These are phyloP conservation scores for Collybia mongolica DNA, from an alignment of 768 basidiomycete species.

Conservation along the genomic window DNA sequence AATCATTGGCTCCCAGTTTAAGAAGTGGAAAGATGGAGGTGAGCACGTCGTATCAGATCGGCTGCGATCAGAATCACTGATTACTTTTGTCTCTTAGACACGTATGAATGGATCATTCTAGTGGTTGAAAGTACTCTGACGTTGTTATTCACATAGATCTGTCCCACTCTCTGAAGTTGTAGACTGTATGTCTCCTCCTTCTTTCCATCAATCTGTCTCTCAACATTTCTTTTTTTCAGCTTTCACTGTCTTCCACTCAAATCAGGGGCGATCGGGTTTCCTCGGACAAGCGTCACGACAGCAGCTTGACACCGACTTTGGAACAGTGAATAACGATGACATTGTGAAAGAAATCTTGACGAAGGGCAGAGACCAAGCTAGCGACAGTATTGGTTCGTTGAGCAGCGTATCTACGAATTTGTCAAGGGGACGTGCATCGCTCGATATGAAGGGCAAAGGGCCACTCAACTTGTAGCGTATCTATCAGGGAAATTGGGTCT, in stretches of 20 bases:
- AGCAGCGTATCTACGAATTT: constrained; percentile 17
- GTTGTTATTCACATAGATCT: constrained; percentile 38
- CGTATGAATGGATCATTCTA: constrained; percentile 38
- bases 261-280: constrained; percentile 77
- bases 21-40: constrained; percentile 84
- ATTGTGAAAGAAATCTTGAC: constrained; percentile 58
- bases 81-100: constrained; percentile 44
- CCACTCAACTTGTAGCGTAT: too few relatives aligned
- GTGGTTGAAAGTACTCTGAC: neutral
- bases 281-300: constrained; percentile 78
- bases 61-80: constrained; percentile 16
- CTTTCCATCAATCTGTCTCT: neutral
- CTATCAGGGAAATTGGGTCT: too few relatives aligned
- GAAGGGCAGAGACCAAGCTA: constrained; percentile 58
- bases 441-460: neutral
- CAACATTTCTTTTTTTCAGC: constrained; percentile 40
- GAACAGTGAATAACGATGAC: constrained; percentile 61
- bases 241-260: constrained; percentile 68
- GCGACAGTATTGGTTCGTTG: constrained; percentile 40
- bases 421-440: constrained; percentile 18
- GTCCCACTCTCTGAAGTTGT: constrained; percentile 75
- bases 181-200: constrained; percentile 56
- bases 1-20: constrained; percentile 43
- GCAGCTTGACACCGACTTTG: constrained; percentile 75
- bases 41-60: constrained; percentile 20